Conservation (phyloP, 768 basidiomycete species). For the Suillus luteus region DNA sequence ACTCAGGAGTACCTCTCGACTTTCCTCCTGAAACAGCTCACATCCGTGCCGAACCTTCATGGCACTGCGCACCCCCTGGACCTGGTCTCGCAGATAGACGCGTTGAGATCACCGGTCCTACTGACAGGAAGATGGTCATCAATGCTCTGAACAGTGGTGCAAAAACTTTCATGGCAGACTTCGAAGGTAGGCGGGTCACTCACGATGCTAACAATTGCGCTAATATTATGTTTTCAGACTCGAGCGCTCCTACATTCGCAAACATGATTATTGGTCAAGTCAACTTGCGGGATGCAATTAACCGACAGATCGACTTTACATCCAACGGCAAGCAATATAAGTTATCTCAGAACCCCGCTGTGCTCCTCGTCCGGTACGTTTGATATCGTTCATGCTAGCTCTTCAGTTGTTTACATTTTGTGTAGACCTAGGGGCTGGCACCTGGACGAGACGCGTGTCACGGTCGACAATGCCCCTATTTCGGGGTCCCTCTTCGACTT, state of each 20-base stretch:
- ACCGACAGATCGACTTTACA: conserved; percentile 88
- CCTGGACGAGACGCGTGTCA: conserved; percentile 90
- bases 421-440: conserved; percentile 96
- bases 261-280: conserved; percentile 93
- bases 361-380: conserved; percentile 83
- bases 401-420: conserved; percentile 7
- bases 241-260: conserved; percentile 89
- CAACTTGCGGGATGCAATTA: conserved; percentile 91
- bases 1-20: conserved; percentile 79
- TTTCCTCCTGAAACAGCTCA: conserved; percentile 88
- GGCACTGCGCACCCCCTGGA: conserved; percentile 89
- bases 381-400: conserved; percentile 20
- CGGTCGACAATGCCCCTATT: conserved; percentile 84
- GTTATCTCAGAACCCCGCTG: conserved; percentile 82
- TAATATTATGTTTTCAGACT: conserved; percentile 55
- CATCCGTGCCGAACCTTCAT: conserved; percentile 86
- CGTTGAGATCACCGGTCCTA: conserved; percentile 97
- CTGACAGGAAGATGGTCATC: conserved; percentile 99
- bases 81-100: conserved; percentile 94
- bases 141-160: conserved; percentile 95
- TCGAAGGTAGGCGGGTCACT: conserved; percentile 68
- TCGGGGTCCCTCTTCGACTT: conserved; percentile 97
- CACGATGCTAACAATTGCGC: background rate
- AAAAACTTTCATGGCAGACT: conserved; percentile 99
- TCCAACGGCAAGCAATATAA: conserved; percentile 88